Percentiles rank a stretch among this genome's conserved stretches.
phyloP scores from a whole-genome alignment of 495 filamentous ascomycete species.

The Penicillium coffeae region DNA sequence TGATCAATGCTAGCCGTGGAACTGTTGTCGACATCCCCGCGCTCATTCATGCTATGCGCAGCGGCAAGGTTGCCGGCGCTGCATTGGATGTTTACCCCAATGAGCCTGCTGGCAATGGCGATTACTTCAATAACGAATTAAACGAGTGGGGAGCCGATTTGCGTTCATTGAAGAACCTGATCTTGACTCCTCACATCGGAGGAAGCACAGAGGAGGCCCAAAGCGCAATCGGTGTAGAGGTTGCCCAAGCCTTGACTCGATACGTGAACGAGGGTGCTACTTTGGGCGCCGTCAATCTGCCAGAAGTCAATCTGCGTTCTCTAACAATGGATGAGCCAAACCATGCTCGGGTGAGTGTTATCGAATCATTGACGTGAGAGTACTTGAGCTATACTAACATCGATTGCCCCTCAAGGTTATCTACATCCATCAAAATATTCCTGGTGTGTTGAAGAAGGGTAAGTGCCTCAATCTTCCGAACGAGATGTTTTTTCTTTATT shows the following conservation, averaged over 20 bases:
- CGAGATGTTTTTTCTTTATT: neutral
- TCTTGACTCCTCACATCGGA: slow-evolving; percentile 94
- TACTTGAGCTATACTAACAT: slow-evolving; percentile 8
- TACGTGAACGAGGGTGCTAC: slow-evolving; percentile 94
- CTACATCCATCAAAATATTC: slow-evolving; percentile 94
- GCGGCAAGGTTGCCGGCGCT: slow-evolving; percentile 86
- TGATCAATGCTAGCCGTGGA: slow-evolving; percentile 95
- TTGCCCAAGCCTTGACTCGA: slow-evolving; percentile 76
- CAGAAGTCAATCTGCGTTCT: slow-evolving; percentile 83
- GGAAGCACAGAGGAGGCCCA: slow-evolving; percentile 98
- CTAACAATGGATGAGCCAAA: slow-evolving; percentile 83
- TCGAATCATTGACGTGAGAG: neutral
- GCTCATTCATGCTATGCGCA: slow-evolving; percentile 81
- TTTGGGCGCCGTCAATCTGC: slow-evolving; percentile 89
- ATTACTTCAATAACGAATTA: slow-evolving; percentile 85
- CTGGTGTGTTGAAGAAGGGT: slow-evolving; percentile 86
- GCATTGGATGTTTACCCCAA: slow-evolving; percentile 94
- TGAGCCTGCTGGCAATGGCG: slow-evolving; percentile 89
- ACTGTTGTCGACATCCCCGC: slow-evolving; percentile 93
- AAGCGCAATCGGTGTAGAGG: slow-evolving; percentile 92
- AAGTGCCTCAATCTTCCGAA: slow-evolving; percentile 9
- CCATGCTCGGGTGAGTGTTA: slow-evolving; percentile 65
- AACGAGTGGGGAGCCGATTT: slow-evolving; percentile 87
- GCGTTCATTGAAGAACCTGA: slow-evolving; percentile 81
- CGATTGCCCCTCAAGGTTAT: slow-evolving; percentile 54